Evolutionary conservation across 1,139 yeast species (phyloP), one percentile per base, ranked within the genome.

Genomic region (Yamadazyma sp.): DNA sequence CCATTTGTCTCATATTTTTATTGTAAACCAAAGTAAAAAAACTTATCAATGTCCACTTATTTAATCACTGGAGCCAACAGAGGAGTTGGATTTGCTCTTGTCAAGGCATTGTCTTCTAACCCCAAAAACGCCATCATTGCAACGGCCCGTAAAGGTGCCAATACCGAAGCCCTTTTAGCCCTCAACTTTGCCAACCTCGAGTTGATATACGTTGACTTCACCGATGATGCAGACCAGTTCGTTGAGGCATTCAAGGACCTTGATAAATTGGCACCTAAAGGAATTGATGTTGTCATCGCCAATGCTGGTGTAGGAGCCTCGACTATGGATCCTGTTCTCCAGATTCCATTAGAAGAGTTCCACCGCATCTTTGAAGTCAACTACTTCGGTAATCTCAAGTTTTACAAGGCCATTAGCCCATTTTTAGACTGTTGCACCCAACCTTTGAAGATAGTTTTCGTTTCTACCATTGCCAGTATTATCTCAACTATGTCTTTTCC

Each of bases 301-400:
- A 40, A 42, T 20, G 42, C 45, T 20, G 37, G 37, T 4, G 22
- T 34, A 5, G 17, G 14, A 16, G 4, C 31, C 8, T 11, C 17
- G 5, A 9, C 4, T 14, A 3, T 20, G 4, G 17, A 6, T 17
- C 24, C 32, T 17, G 4, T 29, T 4, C 14, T 7, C 7, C 12
- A 15, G 7, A 9, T 17, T 25, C 35, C 32, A 9, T 20, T 31
- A 10, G 3, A n/a, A 31, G 38, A 33, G 37, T 64, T 51, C 51
- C 16, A 44, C 4, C 36, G 46, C 1, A 59, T 56, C 40, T 58
- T 52, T 40, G 50, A 48, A 23, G 51, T 56, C 23, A 67, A 67
- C 37, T 46, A 56, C 14, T 29, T 64, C 5, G 72, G 69, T 0
- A 61, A 70, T 4, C 42, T 66, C n/a, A 56, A 57, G 32, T 40